Base-by-base conservation (phyloP, 306 rosid genomes). In the Senna siamea region DNA sequence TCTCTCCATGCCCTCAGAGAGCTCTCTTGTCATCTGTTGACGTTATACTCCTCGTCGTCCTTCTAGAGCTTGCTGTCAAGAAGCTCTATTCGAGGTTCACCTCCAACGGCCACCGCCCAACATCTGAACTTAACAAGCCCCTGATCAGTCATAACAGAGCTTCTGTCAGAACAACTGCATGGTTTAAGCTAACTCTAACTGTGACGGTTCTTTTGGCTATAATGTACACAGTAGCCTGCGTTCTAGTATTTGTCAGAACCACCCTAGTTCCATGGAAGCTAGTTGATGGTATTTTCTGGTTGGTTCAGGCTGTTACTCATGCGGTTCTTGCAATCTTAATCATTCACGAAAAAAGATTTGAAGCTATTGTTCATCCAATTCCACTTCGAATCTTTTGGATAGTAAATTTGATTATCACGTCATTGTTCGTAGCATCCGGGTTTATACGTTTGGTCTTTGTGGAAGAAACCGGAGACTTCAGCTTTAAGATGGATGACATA, bases 1-100 rank as follows among this genome's bases (percentile, higher is more conserved):
- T 93, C 61, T 85, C 94, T 5, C 97, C 98, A 26, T 93, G 98
- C 62, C 91, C 96, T 19, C 98, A 93, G 67, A 85, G 98, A 80
- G 90, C 88, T 76, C 72, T 93, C 17, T 60, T 84, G 2, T 86
- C 97, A 40, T 69, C 79, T 7, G 48, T 91, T 54, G 84, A 88
- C 54, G 19, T 78, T 26, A 30, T 91, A 5, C 85, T 93, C 74
- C 12, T 91, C 69, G 66, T 89, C 54, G 30, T 82, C 5, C 82
- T 93, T 65, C 12, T 87, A 30, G 60, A 67, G 9, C 84, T 91
- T 66, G 87, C 91, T 0, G 0, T 79, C 11, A 73, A 41, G 19
- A 93, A 89, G 85, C 89, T 93, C 37, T 85, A 72, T 43, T 81
- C 88, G 0, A 85, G 78, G 67, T 80, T 86, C 69, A 57, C 73